Percentiles rank a stretch among this genome's conserved stretches.
These are phyloP conservation scores for Smittium culicis DNA, from an alignment of 371 early-diverging fungal species.

Conservation along the genomic window DNA sequence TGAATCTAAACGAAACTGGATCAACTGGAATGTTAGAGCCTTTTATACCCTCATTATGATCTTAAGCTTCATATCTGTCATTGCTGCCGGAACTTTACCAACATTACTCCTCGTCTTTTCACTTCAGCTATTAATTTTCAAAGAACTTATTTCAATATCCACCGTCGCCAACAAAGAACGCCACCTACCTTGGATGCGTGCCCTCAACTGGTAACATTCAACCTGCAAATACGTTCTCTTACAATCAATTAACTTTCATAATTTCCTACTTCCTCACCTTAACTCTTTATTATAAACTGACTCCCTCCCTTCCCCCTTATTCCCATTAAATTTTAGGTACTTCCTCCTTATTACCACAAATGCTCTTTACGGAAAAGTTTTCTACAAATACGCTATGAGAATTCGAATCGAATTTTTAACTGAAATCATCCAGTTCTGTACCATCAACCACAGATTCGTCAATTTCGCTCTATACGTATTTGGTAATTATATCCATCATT, in stretches of 20 bases:
- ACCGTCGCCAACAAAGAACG: conserved; percentile 66
- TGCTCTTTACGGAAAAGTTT: conserved; percentile 83
- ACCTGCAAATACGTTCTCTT: conserved; percentile 16
- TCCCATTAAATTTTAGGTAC: conserved; percentile 37
- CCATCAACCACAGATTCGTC: conserved; percentile 78
- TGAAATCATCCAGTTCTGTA: conserved; percentile 7
- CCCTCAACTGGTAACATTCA: conserved; percentile 59
- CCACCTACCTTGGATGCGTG: conserved; percentile 79
- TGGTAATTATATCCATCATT: conserved; percentile 30
- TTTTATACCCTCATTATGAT: conserved; percentile 83
- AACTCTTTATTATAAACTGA: no score
- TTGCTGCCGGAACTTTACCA: conserved; percentile 38
- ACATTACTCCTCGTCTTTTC: conserved; percentile 63
- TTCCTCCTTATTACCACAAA: conserved; percentile 75
- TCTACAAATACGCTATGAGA: conserved; percentile 39
- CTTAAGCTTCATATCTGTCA: conserved; percentile 55
- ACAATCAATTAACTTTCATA: conserved; percentile 3
- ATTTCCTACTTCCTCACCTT: not conserved
- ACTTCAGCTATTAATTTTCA: conserved; percentile 65
- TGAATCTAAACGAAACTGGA: conserved; percentile 59
- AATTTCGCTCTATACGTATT: conserved; percentile 75
- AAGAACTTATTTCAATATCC: conserved; percentile 83
- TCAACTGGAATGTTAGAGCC: conserved; percentile 56
- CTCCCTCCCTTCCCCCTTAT: not conserved
- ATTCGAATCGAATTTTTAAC: conserved; percentile 31